phyloP scores from a whole-genome alignment of 225 moss, liverwort and hornwort species.

The Pseudisothecium myosuroides region DNA sequence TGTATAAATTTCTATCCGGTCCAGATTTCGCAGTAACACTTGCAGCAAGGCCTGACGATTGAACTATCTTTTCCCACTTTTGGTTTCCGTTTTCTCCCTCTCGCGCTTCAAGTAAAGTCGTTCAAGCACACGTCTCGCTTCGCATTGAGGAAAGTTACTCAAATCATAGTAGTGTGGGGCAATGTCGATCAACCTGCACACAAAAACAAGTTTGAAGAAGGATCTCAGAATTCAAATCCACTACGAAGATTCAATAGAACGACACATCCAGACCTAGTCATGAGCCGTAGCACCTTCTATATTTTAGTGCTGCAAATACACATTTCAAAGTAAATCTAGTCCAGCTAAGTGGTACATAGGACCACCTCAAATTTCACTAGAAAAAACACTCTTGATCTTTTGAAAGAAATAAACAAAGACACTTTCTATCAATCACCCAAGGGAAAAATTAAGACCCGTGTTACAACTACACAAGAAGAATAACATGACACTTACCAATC shows the following conservation, averaged over 20 bases:
- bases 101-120: conserved; percentile 87
- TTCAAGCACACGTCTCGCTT: conserved; percentile 85
- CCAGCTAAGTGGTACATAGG: not conserved
- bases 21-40: not conserved
- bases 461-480: not conserved
- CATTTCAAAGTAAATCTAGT: not conserved
- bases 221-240: not conserved
- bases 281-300: not conserved
- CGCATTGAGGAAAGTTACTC: conserved; percentile 93
- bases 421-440: not conserved
- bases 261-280: not conserved
- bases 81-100: conserved; percentile 68
- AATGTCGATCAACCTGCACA: conserved; percentile 84
- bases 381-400: not conserved
- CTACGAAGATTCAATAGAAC: not conserved
- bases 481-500: conserved; percentile 59
- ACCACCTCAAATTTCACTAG: not conserved
- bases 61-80: conserved; percentile 48
- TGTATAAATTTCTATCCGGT: not conserved
- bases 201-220: not conserved
- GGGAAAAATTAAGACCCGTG: not conserved
- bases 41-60: not conserved
- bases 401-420: not conserved
- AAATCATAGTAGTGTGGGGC: conserved; percentile 93
- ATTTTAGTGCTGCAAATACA: not conserved